Evolutionary conservation across 768 basidiomycete genomes (phyloP), one percentile per base, ranked within the genome.

Genomic region (Xanthoconium stramineum): DNA sequence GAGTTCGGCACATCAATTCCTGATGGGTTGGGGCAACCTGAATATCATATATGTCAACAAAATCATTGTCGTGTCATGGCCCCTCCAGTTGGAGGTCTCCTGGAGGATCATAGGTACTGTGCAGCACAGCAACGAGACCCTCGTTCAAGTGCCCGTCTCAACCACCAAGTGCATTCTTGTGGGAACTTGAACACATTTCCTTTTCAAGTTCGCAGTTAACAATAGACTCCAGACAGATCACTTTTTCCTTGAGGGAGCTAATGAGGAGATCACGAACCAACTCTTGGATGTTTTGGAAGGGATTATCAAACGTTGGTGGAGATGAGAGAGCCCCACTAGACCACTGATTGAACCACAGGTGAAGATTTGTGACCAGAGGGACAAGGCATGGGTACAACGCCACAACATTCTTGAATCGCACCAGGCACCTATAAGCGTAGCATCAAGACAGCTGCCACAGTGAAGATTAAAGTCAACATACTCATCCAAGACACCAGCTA

Each of bases 21-120:
- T 77, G 69, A 42, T 87, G 78, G 0, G 90, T 91, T 0, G 90
- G 90, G 0, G 84, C 82, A 46, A 89, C 78, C n/a, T 81, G 74
- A 43, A 91, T 87, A 3, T 82, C 71, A 2, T 63, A 28, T 11
- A 90, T 84, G 37, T 83, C 76, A 28, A 69, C 65, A 44, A 69
- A 74, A 60, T 89, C 88, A 52, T 90, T 91, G 64, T 91, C 83
- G 56, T 91, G 88, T 1, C 89, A 79, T 0, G 78, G 76, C 0
- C 85, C 85, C 0, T 72, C 76, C 2, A 50, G 30, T 12, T 81
- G 78, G 2, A 80, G 68, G 0, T 63, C 64, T 10, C 86, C 86
- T 0, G 87, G 86, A 5, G 81, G 81, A 30, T 83, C 79, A 57
- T 81, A 87, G 6, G 63, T 69, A 24, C 69, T 66, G 38, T 67